phyloP scores from a whole-genome alignment of 1,284 basidiomycete species.

The Cerrena zonata region DNA sequence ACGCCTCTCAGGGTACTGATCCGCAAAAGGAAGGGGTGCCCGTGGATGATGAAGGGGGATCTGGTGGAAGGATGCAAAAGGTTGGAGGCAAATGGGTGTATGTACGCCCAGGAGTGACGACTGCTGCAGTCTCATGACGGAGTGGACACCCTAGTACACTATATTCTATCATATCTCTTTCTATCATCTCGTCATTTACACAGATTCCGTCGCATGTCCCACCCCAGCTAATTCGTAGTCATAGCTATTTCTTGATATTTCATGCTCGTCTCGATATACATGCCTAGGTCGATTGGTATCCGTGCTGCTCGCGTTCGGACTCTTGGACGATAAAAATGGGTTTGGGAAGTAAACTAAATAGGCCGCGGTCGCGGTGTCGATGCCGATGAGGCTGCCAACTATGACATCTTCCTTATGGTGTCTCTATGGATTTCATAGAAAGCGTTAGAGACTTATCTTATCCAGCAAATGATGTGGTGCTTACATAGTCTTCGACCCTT shows the following conservation, averaged over 20 bases:
- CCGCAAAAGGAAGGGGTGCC: background rate
- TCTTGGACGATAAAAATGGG: constrained; percentile 36
- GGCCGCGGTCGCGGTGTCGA: constrained; percentile 41
- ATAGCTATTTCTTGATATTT: constrained; percentile 22
- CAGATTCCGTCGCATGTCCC: constrained; percentile 38
- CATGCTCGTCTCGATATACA: constrained; percentile 29
- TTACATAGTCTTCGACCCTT: constrained; percentile 59
- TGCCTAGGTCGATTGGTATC: constrained; percentile 34
- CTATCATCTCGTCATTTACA: constrained; percentile 33
- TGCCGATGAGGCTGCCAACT: constrained; percentile 54
- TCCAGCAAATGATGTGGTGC: constrained; percentile 33
- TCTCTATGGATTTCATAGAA: constrained; percentile 32
- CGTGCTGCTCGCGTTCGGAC: constrained; percentile 24
- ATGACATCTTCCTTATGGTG: constrained; percentile 68
- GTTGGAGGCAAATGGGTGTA: constrained; percentile 71
- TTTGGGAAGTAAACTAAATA: constrained; percentile 63
- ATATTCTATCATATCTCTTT: constrained; percentile 35
- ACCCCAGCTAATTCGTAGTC: constrained; percentile 46
- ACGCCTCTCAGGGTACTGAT: background rate
- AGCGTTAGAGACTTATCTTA: constrained; percentile 13
- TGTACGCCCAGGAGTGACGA: constrained; percentile 32
- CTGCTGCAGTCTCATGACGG: constrained; percentile 6
- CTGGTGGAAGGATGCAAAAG: constrained; percentile 58
- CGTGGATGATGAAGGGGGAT: constrained; percentile 14
- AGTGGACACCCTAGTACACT: constrained; percentile 28